A percentile compares a stretch with the other conserved stretches of the same genome.
Conservation (phyloP, 805 yeast species). For the Barnettozyma sucrosica region DNA sequence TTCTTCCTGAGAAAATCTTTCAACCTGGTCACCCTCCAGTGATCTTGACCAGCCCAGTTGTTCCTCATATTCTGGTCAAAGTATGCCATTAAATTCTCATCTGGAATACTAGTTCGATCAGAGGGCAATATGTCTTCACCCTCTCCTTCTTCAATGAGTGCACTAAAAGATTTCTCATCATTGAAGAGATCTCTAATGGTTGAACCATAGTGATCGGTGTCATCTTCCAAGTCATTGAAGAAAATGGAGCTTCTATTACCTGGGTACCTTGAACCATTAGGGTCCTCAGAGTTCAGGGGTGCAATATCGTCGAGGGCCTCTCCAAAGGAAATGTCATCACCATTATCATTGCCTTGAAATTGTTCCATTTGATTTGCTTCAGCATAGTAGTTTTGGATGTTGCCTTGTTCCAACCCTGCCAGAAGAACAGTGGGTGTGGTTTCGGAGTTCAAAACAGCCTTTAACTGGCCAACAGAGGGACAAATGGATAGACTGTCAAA, state of each 20-base stretch:
- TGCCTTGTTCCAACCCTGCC: slow-evolving; percentile 9
- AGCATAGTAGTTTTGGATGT: slow-evolving; percentile 6
- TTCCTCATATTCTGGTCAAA: slow-evolving; percentile 64
- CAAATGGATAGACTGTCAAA: slow-evolving; percentile 9
- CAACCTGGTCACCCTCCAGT: slow-evolving; percentile 74
- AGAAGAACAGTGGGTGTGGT: slow-evolving; percentile 13
- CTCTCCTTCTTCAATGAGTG: slow-evolving; percentile 14
- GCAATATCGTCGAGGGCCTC: slow-evolving; percentile 4
- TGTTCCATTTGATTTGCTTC: slow-evolving; percentile 3
- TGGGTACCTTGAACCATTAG: slow-evolving; percentile 18
- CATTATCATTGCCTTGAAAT: slow-evolving; percentile 11
- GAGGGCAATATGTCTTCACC: slow-evolving; percentile 10
- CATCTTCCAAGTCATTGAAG: slow-evolving; percentile 21
- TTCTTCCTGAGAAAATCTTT: slow-evolving; percentile 30
- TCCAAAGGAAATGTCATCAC: slow-evolving; percentile 14
- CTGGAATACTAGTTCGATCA: slow-evolving; percentile 33
- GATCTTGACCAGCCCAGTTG: slow-evolving; percentile 90
- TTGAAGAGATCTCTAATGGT: slow-evolving; percentile 22
- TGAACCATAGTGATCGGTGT: slow-evolving; percentile 23
- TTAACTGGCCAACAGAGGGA: slow-evolving; percentile 16
- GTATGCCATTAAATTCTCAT: slow-evolving; percentile 65
- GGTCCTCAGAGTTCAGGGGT: slow-evolving; percentile 4
- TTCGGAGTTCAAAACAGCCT: slow-evolving; percentile 18
- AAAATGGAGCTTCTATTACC: slow-evolving; percentile 25
- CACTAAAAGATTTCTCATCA: slow-evolving; percentile 18